Base-by-base conservation (phyloP, 805 yeast genomes). In the Suhomyces sp. region DNA sequence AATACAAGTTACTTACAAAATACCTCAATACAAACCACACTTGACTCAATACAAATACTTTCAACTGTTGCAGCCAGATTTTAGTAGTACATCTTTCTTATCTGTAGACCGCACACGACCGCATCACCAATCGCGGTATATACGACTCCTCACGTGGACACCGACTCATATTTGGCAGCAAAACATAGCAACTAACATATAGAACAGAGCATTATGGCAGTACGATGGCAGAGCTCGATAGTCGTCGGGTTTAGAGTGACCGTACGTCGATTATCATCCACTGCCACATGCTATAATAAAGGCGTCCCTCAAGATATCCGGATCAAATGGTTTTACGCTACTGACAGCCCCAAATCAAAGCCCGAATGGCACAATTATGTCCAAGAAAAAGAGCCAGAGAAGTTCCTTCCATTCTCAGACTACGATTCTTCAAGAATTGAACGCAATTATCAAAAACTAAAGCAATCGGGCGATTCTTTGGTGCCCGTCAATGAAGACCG, bases 401-500 rank as follows among this genome's bases (percentile, higher is more conserved):
- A 83, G 60, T 93, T 87, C 63, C 68, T 82, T 13, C 85, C 90
- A 1, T 92, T 92, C 65, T 78, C 89, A 0, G 73, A 68, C 27
- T 63, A 66, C 38, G 98, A 92, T 67, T 83, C 88, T 0, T 61
- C 66, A 0, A 72, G 82, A 27, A 67, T 93, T 26, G 97, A 92
- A 61, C 48, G 54, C 1, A 76, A 73, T 2, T 84, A 66, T 57
- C 76, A 70, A 52, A 22, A 12, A 15, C 22, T 29, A 31, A 19
- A 17, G 13, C 19, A 22, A 9, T 29, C 41, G 26, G 31, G 27
- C 27, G 23, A 44, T 8, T 17, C 47, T 17, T 44, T 27, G 47
- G 80, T 87, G 3, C 79, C 80, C 1, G 97, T 93, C 1, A 86
- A 86, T 63, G 96, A 90, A 61, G 98, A 92, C 63, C 80, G 82